Evolutionary conservation across 2,329 filamentous ascomycete genomes (phyloP), one percentile per base, ranked within the genome.

Genomic region (Pseudogymnoascus sp.): DNA sequence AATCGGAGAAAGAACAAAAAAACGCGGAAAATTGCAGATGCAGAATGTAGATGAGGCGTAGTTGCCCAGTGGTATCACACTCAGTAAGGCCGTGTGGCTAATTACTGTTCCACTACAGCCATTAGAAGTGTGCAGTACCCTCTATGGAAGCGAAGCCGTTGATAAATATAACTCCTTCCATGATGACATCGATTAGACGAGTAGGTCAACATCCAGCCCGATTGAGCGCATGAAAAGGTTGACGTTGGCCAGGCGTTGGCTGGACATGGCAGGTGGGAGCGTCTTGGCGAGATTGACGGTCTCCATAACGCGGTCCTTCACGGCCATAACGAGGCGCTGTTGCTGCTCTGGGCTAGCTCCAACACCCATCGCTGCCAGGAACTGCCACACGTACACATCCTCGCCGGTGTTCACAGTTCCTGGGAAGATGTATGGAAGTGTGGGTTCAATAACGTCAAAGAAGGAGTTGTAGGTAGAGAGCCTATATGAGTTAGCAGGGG

Each of bases 221-320:
- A 99, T 97, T 62, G 93, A 94, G 71, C 92, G 89, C 92, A 99
- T 97, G 75, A 99, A 99, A 62, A 99, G 79, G 74, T 99, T 99
- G 68, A 99, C 94, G 72, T 96, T 96, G 63, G 89, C 88, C 63
- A 96, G 80, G 64, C 93, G 87, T 72, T 91, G 87, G 64, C 86
- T 86, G 11, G 90, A 87, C 86, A 97, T 91, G 63, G 94, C 89
- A 14, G 87, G 82, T 16, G 94, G 93, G 35, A 99, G 80, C 1
- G 91, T 93, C 81, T 96, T 97, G 70, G 91, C 89, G 60, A 96
- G 85, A 30, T 84, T 80, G 9, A 99, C 91, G 0, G 94, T 97
- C 73, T 96, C 92, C 84, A 97, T 95, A 64, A 99, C 94, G 61
- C 93, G 88, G 71, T 99, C 94, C 83, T 97, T 99, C 69, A 99